Percentiles rank a stretch among this genome's conserved stretches.
These are phyloP conservation scores for Boeremia lycopersici DNA, from an alignment of 2,329 filamentous ascomycete genomes.

Conservation along the genomic window DNA sequence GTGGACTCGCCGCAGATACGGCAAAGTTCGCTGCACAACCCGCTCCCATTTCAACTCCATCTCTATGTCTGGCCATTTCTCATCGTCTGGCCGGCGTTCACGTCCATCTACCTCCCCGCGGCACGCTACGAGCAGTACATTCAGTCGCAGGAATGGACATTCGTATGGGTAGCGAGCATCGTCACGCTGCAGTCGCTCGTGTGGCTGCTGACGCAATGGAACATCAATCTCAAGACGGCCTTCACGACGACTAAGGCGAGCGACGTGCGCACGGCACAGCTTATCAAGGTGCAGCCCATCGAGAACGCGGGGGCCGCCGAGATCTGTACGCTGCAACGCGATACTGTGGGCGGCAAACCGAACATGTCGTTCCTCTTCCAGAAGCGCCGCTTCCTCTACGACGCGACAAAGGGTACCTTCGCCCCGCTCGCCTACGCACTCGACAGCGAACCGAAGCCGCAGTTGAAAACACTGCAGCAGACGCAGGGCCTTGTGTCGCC, in stretches of 20 bases:
- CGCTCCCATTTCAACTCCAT: constrained; percentile 79
- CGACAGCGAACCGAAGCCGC: constrained; percentile 83
- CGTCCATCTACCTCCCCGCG: constrained; percentile 81
- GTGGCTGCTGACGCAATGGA: constrained; percentile 98
- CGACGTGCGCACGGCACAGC: constrained; percentile 72
- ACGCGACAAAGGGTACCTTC: constrained; percentile 74
- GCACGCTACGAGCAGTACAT: constrained; percentile 91
- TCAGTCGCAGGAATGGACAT: constrained; percentile 95
- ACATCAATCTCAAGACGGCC: constrained; percentile 78
- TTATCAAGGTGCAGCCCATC: constrained; percentile 92
- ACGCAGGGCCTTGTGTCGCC: constrained; percentile 75
- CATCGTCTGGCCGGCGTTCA: constrained; percentile 89
- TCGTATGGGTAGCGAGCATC: constrained; percentile 89
- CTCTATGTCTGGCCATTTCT: constrained; percentile 92
- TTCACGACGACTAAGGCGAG: constrained; percentile 79
- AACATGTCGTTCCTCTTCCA: constrained; percentile 94
- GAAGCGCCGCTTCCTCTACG: constrained; percentile 93
- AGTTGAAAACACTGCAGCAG: constrained; percentile 77
- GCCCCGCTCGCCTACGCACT: constrained; percentile 81
- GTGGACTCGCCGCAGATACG: constrained; percentile 85
- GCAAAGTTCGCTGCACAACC: constrained; percentile 84
- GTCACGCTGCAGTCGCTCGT: constrained; percentile 84
- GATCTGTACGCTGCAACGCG: constrained; percentile 80
- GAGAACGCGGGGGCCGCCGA: constrained; percentile 89
- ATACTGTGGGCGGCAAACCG: constrained; percentile 75